phyloP scores from a whole-genome alignment of 2,329 filamentous ascomycete genomes.

The Verticillium zaregamsianum region DNA sequence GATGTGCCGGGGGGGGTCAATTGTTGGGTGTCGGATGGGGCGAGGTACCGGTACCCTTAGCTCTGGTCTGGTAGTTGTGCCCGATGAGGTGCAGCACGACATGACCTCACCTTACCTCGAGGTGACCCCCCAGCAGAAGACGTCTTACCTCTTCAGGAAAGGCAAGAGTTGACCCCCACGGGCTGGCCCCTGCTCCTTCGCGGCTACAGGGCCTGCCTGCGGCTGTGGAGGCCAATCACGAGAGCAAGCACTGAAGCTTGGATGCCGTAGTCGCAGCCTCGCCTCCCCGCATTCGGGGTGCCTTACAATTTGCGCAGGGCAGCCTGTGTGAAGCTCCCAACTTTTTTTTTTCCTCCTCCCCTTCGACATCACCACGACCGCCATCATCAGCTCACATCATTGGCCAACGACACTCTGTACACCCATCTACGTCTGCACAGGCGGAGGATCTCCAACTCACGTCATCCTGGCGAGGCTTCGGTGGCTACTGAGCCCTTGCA shows the following conservation, averaged over 20 bases:
- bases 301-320: not conserved
- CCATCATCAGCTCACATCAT: too few relatives aligned
- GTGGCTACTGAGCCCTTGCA: conserved; percentile 8
- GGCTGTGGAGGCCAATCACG: too few relatives aligned
- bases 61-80: not conserved
- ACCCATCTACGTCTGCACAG: not conserved
- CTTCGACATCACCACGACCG: not conserved
- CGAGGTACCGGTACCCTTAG: not conserved
- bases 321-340: not conserved
- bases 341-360: not conserved
- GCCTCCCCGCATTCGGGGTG: not conserved
- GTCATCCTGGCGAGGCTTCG: conserved; percentile 10
- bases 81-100: not conserved
- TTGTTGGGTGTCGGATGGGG: too few relatives aligned
- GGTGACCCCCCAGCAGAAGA: not conserved
- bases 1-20: not conserved
- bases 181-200: not conserved
- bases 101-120: too few relatives aligned
- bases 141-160: too few relatives aligned
- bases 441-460: not conserved
- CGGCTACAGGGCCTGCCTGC: not conserved
- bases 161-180: not conserved
- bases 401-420: too few relatives aligned
- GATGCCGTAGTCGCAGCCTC: not conserved
- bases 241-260: too few relatives aligned